Conservation (phyloP, 805 yeast species). For the Brettanomyces custersianus region DNA sequence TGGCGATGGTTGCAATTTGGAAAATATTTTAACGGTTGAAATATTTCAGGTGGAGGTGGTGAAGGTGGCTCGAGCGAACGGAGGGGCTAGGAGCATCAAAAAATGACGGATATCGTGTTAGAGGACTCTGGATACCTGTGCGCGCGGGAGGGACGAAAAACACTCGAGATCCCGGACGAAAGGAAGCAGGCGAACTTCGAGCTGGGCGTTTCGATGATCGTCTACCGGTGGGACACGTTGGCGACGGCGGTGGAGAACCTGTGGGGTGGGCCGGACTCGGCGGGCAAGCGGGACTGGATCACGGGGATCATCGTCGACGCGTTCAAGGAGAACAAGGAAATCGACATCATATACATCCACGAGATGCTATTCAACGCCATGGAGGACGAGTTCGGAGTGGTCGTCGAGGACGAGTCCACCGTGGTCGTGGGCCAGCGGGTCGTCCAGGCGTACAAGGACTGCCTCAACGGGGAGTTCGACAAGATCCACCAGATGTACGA, state of each 20-base stretch:
- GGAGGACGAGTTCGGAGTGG: slow-evolving; percentile 90
- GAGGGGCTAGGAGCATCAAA: too few species aligned
- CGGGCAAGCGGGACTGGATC: slow-evolving; percentile 93
- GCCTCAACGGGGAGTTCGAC: slow-evolving; percentile 41
- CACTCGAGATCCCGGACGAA: slow-evolving; percentile 33
- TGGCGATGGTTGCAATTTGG: too few species aligned
- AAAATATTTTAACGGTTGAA: too few species aligned
- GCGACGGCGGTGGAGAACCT: slow-evolving; percentile 80
- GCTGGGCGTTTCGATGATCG: slow-evolving; percentile 83
- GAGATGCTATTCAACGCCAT: slow-evolving; percentile 80
- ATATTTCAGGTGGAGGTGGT: too few species aligned
- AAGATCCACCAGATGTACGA: slow-evolving; percentile 51
- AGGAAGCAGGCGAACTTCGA: slow-evolving; percentile 81
- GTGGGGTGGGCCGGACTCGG: slow-evolving; percentile 95
- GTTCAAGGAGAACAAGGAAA: slow-evolving; percentile 50
- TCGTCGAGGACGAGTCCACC: slow-evolving; percentile 85
- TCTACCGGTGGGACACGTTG: slow-evolving; percentile 86
- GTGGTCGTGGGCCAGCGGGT: slow-evolving; percentile 61
- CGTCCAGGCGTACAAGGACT: slow-evolving; percentile 57
- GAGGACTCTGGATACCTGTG: slow-evolving; percentile 26
- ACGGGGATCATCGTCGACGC: slow-evolving; percentile 74
- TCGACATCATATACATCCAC: slow-evolving; percentile 75
- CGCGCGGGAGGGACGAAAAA: slow-evolving; percentile 16
- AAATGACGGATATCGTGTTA: slow-evolving; percentile 16
- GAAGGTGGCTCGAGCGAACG: too few species aligned